Conservation (phyloP, 495 filamentous ascomycete species). For the Aspergillus ostianus region DNA sequence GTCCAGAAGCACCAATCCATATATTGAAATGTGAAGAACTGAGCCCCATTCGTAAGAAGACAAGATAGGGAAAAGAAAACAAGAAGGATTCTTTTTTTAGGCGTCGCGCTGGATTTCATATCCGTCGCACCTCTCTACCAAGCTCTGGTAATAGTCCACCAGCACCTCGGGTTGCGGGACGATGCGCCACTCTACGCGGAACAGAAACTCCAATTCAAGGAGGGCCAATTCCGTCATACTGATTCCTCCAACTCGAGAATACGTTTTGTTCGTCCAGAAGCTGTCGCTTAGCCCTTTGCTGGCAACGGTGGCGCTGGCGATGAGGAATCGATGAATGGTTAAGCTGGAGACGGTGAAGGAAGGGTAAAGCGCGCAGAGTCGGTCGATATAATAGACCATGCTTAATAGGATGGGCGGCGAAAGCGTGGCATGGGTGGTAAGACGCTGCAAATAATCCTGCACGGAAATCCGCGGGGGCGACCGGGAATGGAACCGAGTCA, state of each 20-base stretch:
- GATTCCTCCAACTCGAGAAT: constrained; percentile 90
- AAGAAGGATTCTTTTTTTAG: not conserved
- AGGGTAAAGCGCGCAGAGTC: constrained; percentile 85
- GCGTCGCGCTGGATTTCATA: constrained; percentile 48
- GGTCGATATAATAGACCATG: constrained; percentile 99
- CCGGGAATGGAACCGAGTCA: constrained; percentile 94
- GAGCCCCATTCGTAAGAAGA: not conserved
- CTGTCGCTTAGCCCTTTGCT: constrained; percentile 94
- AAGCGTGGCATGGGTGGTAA: constrained; percentile 91
- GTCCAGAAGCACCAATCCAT: not conserved
- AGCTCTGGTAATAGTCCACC: constrained; percentile 85
- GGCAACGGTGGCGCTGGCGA: constrained; percentile 91
- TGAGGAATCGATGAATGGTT: constrained; percentile 95
- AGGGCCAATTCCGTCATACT: constrained; percentile 83
- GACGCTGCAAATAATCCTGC: constrained; percentile 82
- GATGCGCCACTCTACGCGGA: constrained; percentile 91
- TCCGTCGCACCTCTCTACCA: constrained; percentile 69
- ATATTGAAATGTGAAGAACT: not conserved
- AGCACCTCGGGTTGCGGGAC: constrained; percentile 92
- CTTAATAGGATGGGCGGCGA: constrained; percentile 94
- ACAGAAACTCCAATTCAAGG: constrained; percentile 91
- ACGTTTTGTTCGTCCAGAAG: constrained; percentile 97
- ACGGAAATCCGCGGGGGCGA: constrained; percentile 94
- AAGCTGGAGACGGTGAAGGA: constrained; percentile 92
- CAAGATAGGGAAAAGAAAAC: not conserved